Conservation (phyloP, 2,329 filamentous ascomycete species). For the Hymenoscyphus scutula region DNA sequence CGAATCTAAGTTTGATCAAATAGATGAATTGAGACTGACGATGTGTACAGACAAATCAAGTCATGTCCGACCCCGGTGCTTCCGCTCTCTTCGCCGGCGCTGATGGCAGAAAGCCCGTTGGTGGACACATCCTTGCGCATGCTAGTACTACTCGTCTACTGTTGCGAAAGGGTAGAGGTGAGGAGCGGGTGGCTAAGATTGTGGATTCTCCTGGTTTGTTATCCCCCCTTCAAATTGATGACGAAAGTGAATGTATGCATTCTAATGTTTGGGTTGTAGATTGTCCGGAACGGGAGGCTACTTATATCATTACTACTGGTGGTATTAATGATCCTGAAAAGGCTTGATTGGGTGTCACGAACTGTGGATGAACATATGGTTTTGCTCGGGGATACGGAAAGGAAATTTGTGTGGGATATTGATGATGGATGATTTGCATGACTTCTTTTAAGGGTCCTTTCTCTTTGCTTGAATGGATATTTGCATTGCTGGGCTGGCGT, state of each 20-base stretch:
- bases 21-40: neutral
- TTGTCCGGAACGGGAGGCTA: conserved; percentile 66
- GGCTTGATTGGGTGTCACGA: conserved; percentile 37
- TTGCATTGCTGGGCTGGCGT: too few relatives aligned
- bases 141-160: conserved; percentile 65
- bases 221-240: neutral
- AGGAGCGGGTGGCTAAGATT: conserved; percentile 68
- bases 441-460: too few relatives aligned
- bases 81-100: conserved; percentile 65
- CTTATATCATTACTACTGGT: conserved; percentile 67
- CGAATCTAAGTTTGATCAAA: too few relatives aligned
- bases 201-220: conserved; percentile 61
- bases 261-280: conserved; percentile 42
- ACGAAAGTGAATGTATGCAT: neutral
- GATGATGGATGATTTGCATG: too few relatives aligned
- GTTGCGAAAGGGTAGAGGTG: conserved; percentile 65
- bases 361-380: too few relatives aligned
- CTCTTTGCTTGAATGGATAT: too few relatives aligned
- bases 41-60: conserved; percentile 61
- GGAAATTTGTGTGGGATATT: too few relatives aligned
- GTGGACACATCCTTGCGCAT: conserved; percentile 67
- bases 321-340: conserved; percentile 68
- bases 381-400: too few relatives aligned
- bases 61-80: conserved; percentile 68
- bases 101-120: conserved; percentile 65